Percentiles rank a stretch among this genome's conserved stretches.
Conservation (phyloP, 2,329 filamentous ascomycete genomes). For the Chaetoscypha palmicola region DNA sequence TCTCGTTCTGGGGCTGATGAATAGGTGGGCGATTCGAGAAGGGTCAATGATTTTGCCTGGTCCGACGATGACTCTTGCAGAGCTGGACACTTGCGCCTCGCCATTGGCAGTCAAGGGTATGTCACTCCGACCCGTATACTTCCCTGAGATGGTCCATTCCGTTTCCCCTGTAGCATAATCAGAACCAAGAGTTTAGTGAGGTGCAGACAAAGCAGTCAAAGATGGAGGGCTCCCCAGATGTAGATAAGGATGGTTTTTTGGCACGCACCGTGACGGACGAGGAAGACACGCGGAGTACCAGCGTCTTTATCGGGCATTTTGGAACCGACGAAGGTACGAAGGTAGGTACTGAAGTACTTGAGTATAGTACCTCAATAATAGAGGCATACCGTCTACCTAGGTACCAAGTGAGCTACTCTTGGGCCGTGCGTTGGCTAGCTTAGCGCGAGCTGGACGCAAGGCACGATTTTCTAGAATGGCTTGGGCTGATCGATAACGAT, state of each 20-base stretch:
- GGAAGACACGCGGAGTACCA: conserved; percentile 34
- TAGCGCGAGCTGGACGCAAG: no score
- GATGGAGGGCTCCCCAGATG: no score
- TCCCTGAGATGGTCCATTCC: conserved; percentile 41
- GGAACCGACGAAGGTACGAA: no score
- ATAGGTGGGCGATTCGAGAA: conserved; percentile 36
- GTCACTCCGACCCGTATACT: conserved; percentile 38
- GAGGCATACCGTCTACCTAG: no score
- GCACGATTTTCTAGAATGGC: no score
- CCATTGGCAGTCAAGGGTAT: conserved; percentile 36
- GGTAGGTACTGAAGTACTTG: no score
- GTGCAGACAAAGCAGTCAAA: neutral
- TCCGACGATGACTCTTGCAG: conserved; percentile 38
- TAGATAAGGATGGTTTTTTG: no score
- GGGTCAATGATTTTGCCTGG: conserved; percentile 42
- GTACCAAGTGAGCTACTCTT: no score
- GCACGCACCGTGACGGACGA: conserved; percentile 34
- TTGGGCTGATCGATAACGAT: no score
- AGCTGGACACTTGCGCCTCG: conserved; percentile 36
- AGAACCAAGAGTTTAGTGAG: no score
- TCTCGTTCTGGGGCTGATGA: conserved; percentile 40
- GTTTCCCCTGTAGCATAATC: conserved; percentile 35
- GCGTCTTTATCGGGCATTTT: conserved; percentile 33
- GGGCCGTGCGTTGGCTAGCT: no score
- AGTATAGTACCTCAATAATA: no score